Conservation (phyloP, 768 basidiomycete species). For the Lactarius indigo region DNA sequence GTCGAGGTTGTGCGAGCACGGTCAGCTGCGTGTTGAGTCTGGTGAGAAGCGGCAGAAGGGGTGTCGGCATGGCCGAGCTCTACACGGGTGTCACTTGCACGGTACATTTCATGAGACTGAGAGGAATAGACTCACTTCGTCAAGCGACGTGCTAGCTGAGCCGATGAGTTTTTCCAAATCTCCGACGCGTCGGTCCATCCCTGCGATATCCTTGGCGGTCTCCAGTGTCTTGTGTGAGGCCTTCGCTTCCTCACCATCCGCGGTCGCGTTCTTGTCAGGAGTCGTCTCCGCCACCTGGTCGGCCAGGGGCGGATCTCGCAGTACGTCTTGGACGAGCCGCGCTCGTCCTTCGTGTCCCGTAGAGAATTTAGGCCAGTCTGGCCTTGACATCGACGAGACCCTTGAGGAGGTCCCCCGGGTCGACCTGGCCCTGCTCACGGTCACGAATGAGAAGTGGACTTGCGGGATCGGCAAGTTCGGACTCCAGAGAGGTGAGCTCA, state of each 20-base stretch:
- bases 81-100: conserved; percentile 30
- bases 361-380: conserved; percentile 64
- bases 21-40: conserved; percentile 83
- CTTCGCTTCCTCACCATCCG: conserved; percentile 11
- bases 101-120: neutral
- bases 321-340: conserved; percentile 55
- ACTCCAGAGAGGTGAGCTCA: conserved; percentile 78
- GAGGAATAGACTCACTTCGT: conserved; percentile 58
- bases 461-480: conserved; percentile 76
- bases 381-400: conserved; percentile 73
- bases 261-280: conserved; percentile 24
- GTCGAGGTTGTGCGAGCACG: conserved; percentile 90
- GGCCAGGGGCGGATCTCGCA: conserved; percentile 38
- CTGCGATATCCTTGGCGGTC: conserved; percentile 52
- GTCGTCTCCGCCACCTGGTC: conserved; percentile 12
- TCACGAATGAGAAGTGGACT: conserved; percentile 64
- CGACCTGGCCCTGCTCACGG: conserved; percentile 55
- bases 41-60: conserved; percentile 76
- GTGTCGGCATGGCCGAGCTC: conserved; percentile 71
- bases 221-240: conserved; percentile 15
- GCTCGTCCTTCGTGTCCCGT: conserved; percentile 64
- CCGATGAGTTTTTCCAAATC: conserved; percentile 83
- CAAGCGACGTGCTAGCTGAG: conserved; percentile 69
- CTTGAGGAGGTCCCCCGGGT: conserved; percentile 72
- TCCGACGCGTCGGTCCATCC: conserved; percentile 81